Conservation (phyloP, 2,329 filamentous ascomycete genomes). For the Trichophyton rubrum region DNA sequence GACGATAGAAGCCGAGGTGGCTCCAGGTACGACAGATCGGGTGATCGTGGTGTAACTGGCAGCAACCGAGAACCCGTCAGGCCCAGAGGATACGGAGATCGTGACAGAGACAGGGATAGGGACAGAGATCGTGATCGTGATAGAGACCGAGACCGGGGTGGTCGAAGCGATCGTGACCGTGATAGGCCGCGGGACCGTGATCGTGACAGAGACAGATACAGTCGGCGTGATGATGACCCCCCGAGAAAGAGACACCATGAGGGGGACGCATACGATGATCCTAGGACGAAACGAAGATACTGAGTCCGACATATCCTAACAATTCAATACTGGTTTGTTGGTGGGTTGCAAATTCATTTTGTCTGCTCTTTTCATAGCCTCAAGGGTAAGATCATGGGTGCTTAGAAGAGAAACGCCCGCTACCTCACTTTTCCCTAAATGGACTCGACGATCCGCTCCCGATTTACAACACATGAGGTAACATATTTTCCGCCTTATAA, state of each 20-base stretch:
- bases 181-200: conserved; percentile 37
- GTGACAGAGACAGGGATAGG: conserved; percentile 43
- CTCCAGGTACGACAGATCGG: conserved; percentile 36
- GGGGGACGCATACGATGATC: conserved; percentile 65
- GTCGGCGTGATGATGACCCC: conserved; percentile 41
- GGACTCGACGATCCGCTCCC: background rate
- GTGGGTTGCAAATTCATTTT: conserved; percentile 31
- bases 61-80: conserved; percentile 78
- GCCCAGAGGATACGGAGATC: conserved; percentile 45
- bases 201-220: conserved; percentile 37
- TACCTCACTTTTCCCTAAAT: background rate
- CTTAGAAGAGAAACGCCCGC: background rate
- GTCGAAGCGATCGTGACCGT: conserved; percentile 40
- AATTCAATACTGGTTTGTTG: conserved; percentile 26
- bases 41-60: conserved; percentile 45
- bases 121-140: conserved; percentile 43
- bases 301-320: conserved; percentile 23
- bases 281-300: conserved; percentile 48
- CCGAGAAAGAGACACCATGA: conserved; percentile 60
- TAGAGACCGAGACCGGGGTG: conserved; percentile 22
- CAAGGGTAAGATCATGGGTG: conserved; percentile 25
- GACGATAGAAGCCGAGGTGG: conserved; percentile 46
- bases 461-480: background rate
- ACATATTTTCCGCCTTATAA: background rate
- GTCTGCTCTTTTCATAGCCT: conserved; percentile 17